Base-by-base conservation (phyloP, 306 rosid species). In the Cicer cuneatum region DNA sequence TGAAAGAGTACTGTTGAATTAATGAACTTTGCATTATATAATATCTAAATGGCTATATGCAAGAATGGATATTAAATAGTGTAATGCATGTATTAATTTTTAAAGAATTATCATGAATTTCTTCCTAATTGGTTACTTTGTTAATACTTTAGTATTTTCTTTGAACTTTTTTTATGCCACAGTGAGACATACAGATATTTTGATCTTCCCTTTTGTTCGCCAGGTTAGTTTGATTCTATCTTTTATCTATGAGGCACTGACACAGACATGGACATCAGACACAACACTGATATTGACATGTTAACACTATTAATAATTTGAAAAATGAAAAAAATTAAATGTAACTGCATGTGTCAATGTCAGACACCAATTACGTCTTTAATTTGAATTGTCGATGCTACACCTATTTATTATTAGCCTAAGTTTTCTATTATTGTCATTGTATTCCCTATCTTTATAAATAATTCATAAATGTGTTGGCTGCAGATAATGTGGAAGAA, bases 151-250 rank as follows among this genome's bases (percentile, higher is more conserved):
- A n/a, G 24, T 61, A 35, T 5, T 74, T 67, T 69, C 67, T 12
- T 54, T 60, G 7, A 19, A 0, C 0, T 57, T 65, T 13, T 10
- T 45, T 37, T 52, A 19, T 82, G 43, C 65, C 57, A 52, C 89
- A 86, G 89, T 47, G 89, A 86, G 49, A 86, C 89, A 64, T 86
- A 83, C 81, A 35, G 77, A 70, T 83, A 77, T 67, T 86, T 80
- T 70, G 89, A 86, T 67, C 83, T 86, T 68, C 89, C 89, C 8
- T 86, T 83, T 63, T 86, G 89, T 46, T 65, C 49, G 65, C 85
- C 87, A 77, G 87, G 89, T 86, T 70, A 52, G 85, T 73, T 68
- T 54, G 5, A 29, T 29, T 29, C 35, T 29, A 3, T 29, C 3
- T 29, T 29, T 29, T 4, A 29, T 29, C 5, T 29, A 29, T 29